Evolutionary conservation across 257 asterid genomes (phyloP).

Genomic region (Solanum chaucha): DNA sequence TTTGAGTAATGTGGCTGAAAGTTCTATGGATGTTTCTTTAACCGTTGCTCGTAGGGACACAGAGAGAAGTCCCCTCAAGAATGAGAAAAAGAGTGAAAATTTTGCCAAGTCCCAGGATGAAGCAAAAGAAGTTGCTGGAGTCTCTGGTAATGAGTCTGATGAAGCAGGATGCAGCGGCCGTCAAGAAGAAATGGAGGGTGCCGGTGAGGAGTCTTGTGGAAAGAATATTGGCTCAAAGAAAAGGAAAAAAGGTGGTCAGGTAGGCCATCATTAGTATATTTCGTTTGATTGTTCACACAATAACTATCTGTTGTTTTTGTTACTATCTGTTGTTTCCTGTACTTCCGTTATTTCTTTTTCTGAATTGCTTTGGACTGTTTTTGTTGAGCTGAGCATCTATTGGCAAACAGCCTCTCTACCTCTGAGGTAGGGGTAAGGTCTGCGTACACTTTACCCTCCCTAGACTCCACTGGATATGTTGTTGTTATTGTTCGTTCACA

Average conservation of each 20-base stretch:
- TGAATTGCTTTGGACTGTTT: neutral
- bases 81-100: constrained; percentile 33
- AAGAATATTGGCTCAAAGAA: constrained; percentile 49
- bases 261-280: constrained; percentile 1
- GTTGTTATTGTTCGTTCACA: neutral
- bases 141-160: constrained; percentile 45
- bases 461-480: neutral
- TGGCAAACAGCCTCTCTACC: neutral
- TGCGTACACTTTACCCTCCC: neutral
- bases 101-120: constrained; percentile 29
- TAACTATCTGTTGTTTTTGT: neutral
- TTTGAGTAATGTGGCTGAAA: constrained; percentile 22
- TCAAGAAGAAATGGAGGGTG: constrained; percentile 41
- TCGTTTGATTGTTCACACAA: neutral
- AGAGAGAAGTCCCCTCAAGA: constrained; percentile 39
- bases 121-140: constrained; percentile 29
- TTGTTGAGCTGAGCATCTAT: neutral
- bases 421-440: neutral
- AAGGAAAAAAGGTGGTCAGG: constrained; percentile 75
- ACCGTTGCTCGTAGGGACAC: constrained; percentile 13
- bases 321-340: neutral
- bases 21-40: constrained; percentile 21
- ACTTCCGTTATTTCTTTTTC: neutral
- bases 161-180: constrained; percentile 66
- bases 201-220: constrained; percentile 28